Base-by-base conservation (phyloP, 345 rosid species). In the Eucalyptus guilfoylei region DNA sequence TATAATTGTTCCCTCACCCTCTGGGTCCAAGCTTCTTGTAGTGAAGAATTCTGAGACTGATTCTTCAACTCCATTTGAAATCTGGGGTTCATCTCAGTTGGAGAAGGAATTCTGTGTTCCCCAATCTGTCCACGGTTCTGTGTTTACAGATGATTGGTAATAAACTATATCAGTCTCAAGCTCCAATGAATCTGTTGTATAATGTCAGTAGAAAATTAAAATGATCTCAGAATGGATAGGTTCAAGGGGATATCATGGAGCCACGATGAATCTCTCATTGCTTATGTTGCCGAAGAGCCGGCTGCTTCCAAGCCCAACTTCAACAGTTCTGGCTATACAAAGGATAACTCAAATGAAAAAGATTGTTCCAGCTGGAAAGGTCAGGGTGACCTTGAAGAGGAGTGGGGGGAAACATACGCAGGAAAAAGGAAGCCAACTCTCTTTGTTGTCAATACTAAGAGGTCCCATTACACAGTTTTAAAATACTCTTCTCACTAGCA, bases 241-340 rank as follows among this genome's bases (percentile, higher is more conserved):
- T 98, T 98, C 91, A 98, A 98, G 90, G 99, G 98, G 60, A 93
- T 98, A n/a, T 94, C 99, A 85, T 98, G 99, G 99, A 97, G 95
- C 87, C 92, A 94, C 10, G 94, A 97, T 89, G 99, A 97, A 94
- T 93, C 93, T 90, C 91, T 85, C 88, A 89, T 98, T 87, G 98
- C 98, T 80, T 98, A 97, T 95, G 94, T 94, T 49, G 99, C 99
- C 3, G 99, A 98, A 92, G 96, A 93, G 90, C 95, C 96, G 14
- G 90, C 96, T 89, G 92, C 90, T 47, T 87, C 91, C 72, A 95
- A 94, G 93, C 99, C 99, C 87, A 92, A 91, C 14, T 97, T 97
- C 91, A 91, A 92, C 89, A 80, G 90, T 92, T 60, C 87, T 11
- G 97, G 98, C 88, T 96, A 93, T 90, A 93, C 90, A 90, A 95